Percentiles rank a stretch among this genome's conserved stretches.
Conservation (phyloP, 148 eudicot species). For the Linanthus parryae region DNA sequence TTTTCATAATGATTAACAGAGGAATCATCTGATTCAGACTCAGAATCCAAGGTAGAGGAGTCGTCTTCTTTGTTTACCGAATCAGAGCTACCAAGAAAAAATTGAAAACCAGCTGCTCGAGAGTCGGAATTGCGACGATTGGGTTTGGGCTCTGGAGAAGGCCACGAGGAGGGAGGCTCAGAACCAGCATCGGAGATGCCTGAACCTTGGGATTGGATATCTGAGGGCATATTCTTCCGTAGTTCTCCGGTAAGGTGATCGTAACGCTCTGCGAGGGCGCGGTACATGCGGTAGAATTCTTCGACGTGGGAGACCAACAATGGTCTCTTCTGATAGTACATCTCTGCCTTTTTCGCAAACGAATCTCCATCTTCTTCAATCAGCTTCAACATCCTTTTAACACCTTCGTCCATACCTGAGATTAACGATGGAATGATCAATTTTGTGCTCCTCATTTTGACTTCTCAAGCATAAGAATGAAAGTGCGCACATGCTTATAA, state of each 20-base stretch:
- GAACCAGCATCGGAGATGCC: conserved; percentile 50
- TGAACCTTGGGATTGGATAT: conserved; percentile 62
- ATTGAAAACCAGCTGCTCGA: conserved; percentile 89
- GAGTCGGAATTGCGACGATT: conserved; percentile 51
- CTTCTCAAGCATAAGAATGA: too few relatives aligned
- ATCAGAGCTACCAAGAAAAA: conserved; percentile 66
- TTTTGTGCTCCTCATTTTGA: too few relatives aligned
- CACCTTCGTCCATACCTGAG: conserved; percentile 68
- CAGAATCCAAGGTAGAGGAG: conserved; percentile 64
- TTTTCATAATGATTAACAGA: conserved; percentile 53
- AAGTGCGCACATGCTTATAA: too few relatives aligned
- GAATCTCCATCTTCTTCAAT: conserved; percentile 93
- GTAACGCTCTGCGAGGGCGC: conserved; percentile 78
- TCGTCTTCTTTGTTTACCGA: conserved; percentile 54
- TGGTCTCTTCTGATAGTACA: conserved; percentile 84
- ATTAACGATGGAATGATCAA: conserved; percentile 9
- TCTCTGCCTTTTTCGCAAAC: conserved; percentile 77
- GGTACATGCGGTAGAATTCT: conserved; percentile 75
- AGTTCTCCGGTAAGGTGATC: conserved; percentile 70
- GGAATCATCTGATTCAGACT: conserved; percentile 77
- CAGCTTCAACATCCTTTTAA: conserved; percentile 62
- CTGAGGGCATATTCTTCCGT: conserved; percentile 48
- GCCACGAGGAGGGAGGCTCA: conserved; percentile 33
- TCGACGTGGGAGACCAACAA: conserved; percentile 67
- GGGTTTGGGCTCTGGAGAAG: conserved; percentile 40